Conservation (phyloP, 371 early-diverging fungal species). For the Cokeromyces recurvatus region DNA sequence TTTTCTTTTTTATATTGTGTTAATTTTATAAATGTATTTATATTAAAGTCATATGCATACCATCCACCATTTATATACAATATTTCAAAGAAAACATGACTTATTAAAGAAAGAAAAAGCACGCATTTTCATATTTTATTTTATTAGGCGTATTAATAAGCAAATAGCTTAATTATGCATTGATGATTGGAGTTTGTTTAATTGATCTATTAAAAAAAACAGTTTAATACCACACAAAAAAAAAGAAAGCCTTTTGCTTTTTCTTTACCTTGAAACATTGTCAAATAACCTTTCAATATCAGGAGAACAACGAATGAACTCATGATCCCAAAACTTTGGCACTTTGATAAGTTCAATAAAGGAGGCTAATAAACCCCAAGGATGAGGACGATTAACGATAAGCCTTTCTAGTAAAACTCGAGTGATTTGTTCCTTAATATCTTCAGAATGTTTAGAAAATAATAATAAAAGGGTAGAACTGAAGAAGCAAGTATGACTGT, state of each 20-base stretch:
- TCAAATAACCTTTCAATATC: conserved; percentile 74
- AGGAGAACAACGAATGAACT: conserved; percentile 66
- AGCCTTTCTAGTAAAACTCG: conserved; percentile 91
- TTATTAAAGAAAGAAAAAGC: too few species aligned
- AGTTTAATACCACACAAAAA: too few species aligned
- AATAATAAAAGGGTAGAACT: conserved; percentile 71
- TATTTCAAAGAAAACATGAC: too few species aligned
- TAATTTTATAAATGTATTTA: too few species aligned
- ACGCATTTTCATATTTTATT: too few species aligned
- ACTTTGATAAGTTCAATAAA: conserved; percentile 94
- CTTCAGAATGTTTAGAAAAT: conserved; percentile 72
- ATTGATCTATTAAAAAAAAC: conserved; percentile 15
- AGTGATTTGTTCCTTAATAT: conserved; percentile 90
- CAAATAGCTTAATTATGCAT: neutral
- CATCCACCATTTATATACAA: too few species aligned
- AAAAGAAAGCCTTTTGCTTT: too few species aligned
- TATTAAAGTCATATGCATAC: too few species aligned
- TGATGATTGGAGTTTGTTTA: conserved; percentile 6
- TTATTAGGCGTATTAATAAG: too few species aligned
- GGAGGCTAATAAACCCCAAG: conserved; percentile 94
- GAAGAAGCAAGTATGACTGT: conserved; percentile 92
- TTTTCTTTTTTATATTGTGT: too few species aligned
- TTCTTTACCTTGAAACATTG: conserved; percentile 55
- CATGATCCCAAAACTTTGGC: conserved; percentile 85
- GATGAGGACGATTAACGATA: conserved; percentile 95